Conservation (phyloP, 805 yeast genomes). For the Nakazawaea wickerhamii region DNA sequence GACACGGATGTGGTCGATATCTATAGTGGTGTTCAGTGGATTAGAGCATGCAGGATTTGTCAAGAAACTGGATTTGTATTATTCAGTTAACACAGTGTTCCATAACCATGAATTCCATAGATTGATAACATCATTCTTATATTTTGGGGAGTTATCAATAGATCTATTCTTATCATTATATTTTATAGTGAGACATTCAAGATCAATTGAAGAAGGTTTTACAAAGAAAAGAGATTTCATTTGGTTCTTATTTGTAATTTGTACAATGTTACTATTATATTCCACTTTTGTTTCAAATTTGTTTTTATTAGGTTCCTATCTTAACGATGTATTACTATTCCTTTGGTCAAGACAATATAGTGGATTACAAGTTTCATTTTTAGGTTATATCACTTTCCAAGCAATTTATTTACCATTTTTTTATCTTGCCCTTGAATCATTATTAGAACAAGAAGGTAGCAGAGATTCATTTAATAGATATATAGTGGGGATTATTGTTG, state of each 20-base stretch:
- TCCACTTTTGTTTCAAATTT: constrained; percentile 24
- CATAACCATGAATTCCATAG: constrained; percentile 32
- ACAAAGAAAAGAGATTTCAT: constrained; percentile 29
- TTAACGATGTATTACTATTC: constrained; percentile 34
- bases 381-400: constrained; percentile 35
- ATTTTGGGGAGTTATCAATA: constrained; percentile 34
- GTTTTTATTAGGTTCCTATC: constrained; percentile 31
- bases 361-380: constrained; percentile 30
- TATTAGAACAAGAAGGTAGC: constrained; percentile 16
- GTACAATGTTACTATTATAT: constrained; percentile 25
- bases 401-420: constrained; percentile 42
- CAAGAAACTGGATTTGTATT: constrained; percentile 26
- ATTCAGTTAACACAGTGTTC: constrained; percentile 33
- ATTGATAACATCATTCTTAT: constrained; percentile 31
- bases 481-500: constrained; percentile 34
- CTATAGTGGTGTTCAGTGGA: constrained; percentile 27
- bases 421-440: constrained; percentile 19
- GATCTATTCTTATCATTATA: constrained; percentile 29
- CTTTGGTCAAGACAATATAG: constrained; percentile 45
- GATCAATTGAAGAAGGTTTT: constrained; percentile 32
- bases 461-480: constrained; percentile 19
- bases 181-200: constrained; percentile 32
- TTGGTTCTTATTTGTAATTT: constrained; percentile 31
- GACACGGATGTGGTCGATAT: constrained; percentile 32
- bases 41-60: constrained; percentile 29